Evolutionary conservation across 192 early-diverging fungal species (phyloP).

Genomic region (Chytriomyces confervae): DNA sequence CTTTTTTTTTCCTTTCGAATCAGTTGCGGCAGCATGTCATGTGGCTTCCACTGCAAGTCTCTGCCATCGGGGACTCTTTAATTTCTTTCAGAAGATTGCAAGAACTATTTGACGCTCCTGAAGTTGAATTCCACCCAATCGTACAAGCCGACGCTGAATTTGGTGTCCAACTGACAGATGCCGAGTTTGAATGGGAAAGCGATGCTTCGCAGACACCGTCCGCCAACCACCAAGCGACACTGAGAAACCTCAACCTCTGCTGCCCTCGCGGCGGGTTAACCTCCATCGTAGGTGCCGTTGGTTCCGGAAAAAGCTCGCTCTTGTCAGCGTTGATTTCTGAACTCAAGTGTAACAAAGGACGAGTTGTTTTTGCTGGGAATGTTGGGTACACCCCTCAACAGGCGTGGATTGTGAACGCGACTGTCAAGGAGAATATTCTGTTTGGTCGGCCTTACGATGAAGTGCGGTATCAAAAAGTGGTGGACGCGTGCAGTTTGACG

Average conservation of each 20-base stretch:
- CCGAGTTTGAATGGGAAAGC: conserved; percentile 69
- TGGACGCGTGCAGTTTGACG: conserved; percentile 69
- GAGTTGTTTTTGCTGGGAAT: conserved; percentile 38
- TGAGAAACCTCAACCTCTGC: conserved; percentile 54
- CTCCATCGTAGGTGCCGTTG: conserved; percentile 81
- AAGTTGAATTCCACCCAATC: conserved; percentile 62
- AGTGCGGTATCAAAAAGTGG: conserved; percentile 62
- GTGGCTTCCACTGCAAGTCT: conserved; percentile 55
- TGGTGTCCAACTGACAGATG: conserved; percentile 65
- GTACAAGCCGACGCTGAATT: conserved; percentile 48
- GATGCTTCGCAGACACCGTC: conserved; percentile 10
- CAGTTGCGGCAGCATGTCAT: conserved; percentile 56
- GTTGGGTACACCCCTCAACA: conserved; percentile 67
- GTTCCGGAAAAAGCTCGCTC: conserved; percentile 82
- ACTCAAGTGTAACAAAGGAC: conserved; percentile 64
- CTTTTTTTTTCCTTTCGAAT: background rate
- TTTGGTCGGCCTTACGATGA: conserved; percentile 70
- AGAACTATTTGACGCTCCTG: conserved; percentile 61
- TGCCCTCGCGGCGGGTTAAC: conserved; percentile 64
- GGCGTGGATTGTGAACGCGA: conserved; percentile 59
- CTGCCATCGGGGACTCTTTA: conserved; percentile 48
- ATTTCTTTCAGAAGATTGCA: conserved; percentile 54
- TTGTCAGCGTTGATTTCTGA: conserved; percentile 82
- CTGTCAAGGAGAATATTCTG: conserved; percentile 67
- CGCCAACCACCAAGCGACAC: background rate